Evolutionary conservation across 768 basidiomycete genomes (phyloP).

Genomic region (Terana coerulea): DNA sequence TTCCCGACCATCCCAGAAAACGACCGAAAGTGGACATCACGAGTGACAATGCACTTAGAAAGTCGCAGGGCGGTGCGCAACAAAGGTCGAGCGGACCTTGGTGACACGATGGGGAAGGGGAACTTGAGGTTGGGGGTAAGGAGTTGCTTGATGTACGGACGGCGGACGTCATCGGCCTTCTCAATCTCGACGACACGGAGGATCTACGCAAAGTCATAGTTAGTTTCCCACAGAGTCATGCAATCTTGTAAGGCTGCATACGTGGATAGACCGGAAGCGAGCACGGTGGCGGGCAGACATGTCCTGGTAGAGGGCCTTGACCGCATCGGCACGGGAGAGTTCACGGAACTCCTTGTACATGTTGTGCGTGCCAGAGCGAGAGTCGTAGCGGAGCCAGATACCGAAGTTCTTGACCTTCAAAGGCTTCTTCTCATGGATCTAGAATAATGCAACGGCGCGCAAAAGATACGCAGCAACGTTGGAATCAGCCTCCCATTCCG

Average conservation of each 20-base stretch:
- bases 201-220: constrained; percentile 56
- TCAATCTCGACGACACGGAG: constrained; percentile 96
- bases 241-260: constrained; percentile 34
- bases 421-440: constrained; percentile 98
- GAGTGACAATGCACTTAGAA: constrained; percentile 42
- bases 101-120: constrained; percentile 89
- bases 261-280: constrained; percentile 98
- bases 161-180: constrained; percentile 87
- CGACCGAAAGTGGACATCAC: not conserved
- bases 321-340: constrained; percentile 89
- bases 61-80: constrained; percentile 72
- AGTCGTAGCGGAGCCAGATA: constrained; percentile 99
- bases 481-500: constrained; percentile 53
- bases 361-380: constrained; percentile 99
- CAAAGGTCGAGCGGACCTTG: constrained; percentile 78
- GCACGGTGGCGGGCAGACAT: constrained; percentile 99
- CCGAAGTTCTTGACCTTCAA: constrained; percentile 99
- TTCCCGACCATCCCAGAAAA: not conserved
- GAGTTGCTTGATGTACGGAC: constrained; percentile 98
- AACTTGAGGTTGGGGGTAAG: constrained; percentile 88
- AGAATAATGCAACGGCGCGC: constrained; percentile 25
- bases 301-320: constrained; percentile 97
- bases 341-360: constrained; percentile 99
- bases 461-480: constrained; percentile 26
- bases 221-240: not conserved